Conservation (phyloP, 2,329 filamentous ascomycete genomes). For the Cercospora brassicicola region DNA sequence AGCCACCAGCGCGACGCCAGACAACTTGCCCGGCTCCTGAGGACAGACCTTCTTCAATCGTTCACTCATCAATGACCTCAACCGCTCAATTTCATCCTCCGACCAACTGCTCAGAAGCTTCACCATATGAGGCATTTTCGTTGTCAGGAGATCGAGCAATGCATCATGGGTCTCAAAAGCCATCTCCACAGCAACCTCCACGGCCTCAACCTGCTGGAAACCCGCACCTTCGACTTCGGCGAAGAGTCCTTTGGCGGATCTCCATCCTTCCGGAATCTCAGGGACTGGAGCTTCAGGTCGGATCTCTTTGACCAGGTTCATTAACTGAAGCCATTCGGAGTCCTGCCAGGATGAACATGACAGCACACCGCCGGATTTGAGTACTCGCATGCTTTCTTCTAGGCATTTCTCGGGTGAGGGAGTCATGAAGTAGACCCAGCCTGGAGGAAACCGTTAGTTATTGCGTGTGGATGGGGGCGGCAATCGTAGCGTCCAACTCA, state of each 20-base stretch:
- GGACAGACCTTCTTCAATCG: conserved; percentile 27
- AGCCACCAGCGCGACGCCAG: conserved; percentile 33
- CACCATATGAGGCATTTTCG: conserved; percentile 32
- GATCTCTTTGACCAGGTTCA: conserved; percentile 25
- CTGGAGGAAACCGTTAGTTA: conserved; percentile 3
- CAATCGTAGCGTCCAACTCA: not conserved
- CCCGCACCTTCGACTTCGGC: conserved; percentile 34
- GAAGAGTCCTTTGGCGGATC: conserved; percentile 19
- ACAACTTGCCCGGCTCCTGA: conserved; percentile 30
- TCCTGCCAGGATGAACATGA: conserved; percentile 34
- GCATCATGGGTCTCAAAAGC: conserved; percentile 19
- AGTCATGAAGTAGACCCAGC: conserved; percentile 21
- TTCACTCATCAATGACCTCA: conserved; percentile 24
- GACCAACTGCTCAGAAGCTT: conserved; percentile 28
- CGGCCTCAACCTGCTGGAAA: conserved; percentile 31
- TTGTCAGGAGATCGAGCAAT: conserved; percentile 24
- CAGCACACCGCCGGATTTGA: conserved; percentile 31
- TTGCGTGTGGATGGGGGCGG: not conserved
- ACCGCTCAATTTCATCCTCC: conserved; percentile 26
- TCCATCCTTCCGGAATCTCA: conserved; percentile 33
- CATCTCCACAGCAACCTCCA: conserved; percentile 32
- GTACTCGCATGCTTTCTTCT: conserved; percentile 30
- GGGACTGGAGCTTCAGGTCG: conserved; percentile 26
- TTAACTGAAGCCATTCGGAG: conserved; percentile 34
- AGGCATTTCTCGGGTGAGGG: conserved; percentile 30